phyloP scores from a whole-genome alignment of 495 filamentous ascomycete species.

The Cetradonia linearis region DNA sequence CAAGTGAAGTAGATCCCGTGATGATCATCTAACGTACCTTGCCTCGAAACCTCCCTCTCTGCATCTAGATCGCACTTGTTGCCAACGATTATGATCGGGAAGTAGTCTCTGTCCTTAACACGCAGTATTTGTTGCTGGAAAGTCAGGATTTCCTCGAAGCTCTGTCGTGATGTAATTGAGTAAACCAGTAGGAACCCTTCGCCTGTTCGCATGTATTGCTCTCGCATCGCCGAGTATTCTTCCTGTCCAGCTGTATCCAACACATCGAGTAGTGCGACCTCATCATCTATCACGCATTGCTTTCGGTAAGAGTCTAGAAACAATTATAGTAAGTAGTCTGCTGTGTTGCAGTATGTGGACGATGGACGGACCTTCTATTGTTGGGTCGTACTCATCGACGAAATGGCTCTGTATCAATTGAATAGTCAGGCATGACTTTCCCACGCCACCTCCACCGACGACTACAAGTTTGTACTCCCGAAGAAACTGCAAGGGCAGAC shows the following conservation, averaged over 20 bases:
- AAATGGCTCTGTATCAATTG: slow-evolving; percentile 98
- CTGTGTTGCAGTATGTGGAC: neutral
- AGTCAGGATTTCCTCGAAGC: slow-evolving; percentile 94
- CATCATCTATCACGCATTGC: slow-evolving; percentile 97
- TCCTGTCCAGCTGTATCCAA: slow-evolving; percentile 97
- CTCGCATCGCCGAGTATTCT: slow-evolving; percentile 98
- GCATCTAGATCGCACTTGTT: slow-evolving; percentile 97
- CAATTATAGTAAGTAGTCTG: slow-evolving; percentile 5
- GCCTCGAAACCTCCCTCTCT: slow-evolving; percentile 79
- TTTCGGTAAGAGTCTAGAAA: slow-evolving; percentile 92
- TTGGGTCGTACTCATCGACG: slow-evolving; percentile 98
- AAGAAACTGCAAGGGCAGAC: slow-evolving; percentile 57
- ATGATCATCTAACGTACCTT: slow-evolving; percentile 52
- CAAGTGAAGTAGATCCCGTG: neutral
- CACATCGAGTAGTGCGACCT: slow-evolving; percentile 92
- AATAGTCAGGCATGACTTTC: slow-evolving; percentile 98
- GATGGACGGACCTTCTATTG: slow-evolving; percentile 74
- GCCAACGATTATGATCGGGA: slow-evolving; percentile 98
- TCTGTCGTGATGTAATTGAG: slow-evolving; percentile 93
- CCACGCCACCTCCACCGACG: slow-evolving; percentile 94
- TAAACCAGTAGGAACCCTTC: slow-evolving; percentile 97
- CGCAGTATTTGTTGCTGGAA: slow-evolving; percentile 98
- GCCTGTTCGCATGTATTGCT: slow-evolving; percentile 99
- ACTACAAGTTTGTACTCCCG: slow-evolving; percentile 99
- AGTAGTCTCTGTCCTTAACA: slow-evolving; percentile 98